A percentile compares a stretch with the other conserved stretches of the same genome.
phyloP scores from a whole-genome alignment of 257 asterid genomes.

The Primulina huaijiensis region DNA sequence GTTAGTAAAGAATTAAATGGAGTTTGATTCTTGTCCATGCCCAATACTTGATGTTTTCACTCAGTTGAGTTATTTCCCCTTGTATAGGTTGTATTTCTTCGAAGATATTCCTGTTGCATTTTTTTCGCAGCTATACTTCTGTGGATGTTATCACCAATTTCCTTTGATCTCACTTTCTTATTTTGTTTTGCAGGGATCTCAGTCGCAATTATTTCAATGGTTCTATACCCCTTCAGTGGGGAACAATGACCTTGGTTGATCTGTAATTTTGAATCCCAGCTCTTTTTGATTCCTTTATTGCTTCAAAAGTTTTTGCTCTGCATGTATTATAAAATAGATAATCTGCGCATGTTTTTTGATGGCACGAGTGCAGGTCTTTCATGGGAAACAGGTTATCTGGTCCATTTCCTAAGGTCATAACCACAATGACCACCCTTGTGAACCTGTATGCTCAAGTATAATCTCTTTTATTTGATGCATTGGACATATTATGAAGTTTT shows the following conservation, averaged over 20 bases:
- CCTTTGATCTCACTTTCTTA: neutral
- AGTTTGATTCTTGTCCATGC: neutral
- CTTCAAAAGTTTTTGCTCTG: neutral
- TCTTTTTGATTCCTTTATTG: slow-evolving; percentile 12
- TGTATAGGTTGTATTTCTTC: too few relatives aligned
- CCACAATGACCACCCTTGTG: slow-evolving; percentile 58
- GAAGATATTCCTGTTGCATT: too few relatives aligned
- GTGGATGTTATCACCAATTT: too few relatives aligned
- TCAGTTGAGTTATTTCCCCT: too few relatives aligned
- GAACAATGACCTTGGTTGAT: slow-evolving; percentile 59
- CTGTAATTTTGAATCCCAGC: slow-evolving; percentile 42
- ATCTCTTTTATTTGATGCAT: slow-evolving; percentile 11
- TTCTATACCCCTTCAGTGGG: slow-evolving; percentile 72
- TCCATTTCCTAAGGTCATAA: slow-evolving; percentile 69
- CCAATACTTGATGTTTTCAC: neutral
- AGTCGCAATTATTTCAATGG: slow-evolving; percentile 77
- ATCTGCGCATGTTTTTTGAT: slow-evolving; percentile 3
- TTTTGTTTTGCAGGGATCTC: slow-evolving; percentile 66
- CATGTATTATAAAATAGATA: neutral
- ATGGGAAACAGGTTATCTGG: slow-evolving; percentile 95
- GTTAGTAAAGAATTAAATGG: neutral
- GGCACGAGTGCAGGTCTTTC: slow-evolving; percentile 59
- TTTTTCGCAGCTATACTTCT: too few relatives aligned
- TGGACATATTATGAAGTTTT: neutral
- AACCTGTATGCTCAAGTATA: slow-evolving; percentile 52